A percentile compares a stretch with the other conserved stretches of the same genome.
Evolutionary conservation across 257 asterid species (phyloP).

Genomic region (Nicotiana otophora): DNA sequence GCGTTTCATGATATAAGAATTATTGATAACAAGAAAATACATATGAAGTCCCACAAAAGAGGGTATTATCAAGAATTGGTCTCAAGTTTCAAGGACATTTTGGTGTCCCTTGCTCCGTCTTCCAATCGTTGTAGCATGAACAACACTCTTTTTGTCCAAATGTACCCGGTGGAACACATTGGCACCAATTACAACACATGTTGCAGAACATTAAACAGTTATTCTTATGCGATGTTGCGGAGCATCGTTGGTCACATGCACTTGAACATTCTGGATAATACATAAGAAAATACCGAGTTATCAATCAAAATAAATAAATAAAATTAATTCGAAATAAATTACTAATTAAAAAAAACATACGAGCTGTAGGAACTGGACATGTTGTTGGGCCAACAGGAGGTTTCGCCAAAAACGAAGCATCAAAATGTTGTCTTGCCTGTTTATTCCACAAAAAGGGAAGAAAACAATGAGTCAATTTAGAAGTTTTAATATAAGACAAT

Average conservation of each 20-base stretch:
- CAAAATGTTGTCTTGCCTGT: not conserved
- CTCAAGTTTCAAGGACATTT: constrained; percentile 30
- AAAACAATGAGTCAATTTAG: no score
- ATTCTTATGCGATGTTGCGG: not conserved
- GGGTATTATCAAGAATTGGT: no score
- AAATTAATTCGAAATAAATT: not conserved
- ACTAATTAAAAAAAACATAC: not conserved
- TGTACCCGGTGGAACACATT: constrained; percentile 34
- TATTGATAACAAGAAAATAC: not conserved
- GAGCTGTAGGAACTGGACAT: not conserved
- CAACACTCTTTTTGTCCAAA: constrained; percentile 32
- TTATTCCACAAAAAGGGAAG: not conserved
- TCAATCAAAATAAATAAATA: not conserved
- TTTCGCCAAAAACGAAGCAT: not conserved
- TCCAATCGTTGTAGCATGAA: constrained; percentile 27
- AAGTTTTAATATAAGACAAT: no score
- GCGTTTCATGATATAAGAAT: not conserved
- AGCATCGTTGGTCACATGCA: constrained; percentile 27
- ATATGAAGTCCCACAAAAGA: not conserved
- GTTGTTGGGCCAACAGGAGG: not conserved
- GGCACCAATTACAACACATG: constrained; percentile 24
- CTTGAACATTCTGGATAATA: constrained; percentile 18
- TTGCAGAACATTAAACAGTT: constrained; percentile 19
- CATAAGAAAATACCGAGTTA: not conserved
- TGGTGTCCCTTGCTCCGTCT: constrained; percentile 27